These are phyloP conservation scores for Thraustotheca clavata DNA, from an alignment of 352 stramenopile genomes.

Conservation along the genomic window DNA sequence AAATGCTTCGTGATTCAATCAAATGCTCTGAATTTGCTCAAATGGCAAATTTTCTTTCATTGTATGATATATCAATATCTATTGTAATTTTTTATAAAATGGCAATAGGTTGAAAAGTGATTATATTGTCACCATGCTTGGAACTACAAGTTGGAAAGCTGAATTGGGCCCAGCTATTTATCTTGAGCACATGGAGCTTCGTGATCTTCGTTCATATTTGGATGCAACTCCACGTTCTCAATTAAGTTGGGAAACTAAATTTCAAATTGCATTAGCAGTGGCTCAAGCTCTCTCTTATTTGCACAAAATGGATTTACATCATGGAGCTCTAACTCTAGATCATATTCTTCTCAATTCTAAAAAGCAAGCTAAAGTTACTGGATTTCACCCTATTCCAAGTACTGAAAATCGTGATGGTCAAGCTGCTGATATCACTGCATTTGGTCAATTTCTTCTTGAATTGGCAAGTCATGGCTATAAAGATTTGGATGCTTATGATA, in stretches of 20 bases:
- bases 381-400: neutral
- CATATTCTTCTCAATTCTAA: neutral
- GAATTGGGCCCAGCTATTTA: neutral
- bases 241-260: neutral
- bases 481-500: neutral
- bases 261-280: neutral
- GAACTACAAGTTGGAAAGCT: neutral
- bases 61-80: neutral
- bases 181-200: neutral
- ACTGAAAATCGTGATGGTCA: neutral
- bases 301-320: neutral
- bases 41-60: neutral
- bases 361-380: neutral
- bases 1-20: neutral
- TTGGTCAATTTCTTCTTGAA: neutral
- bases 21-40: neutral
- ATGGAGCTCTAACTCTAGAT: neutral
- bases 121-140: neutral
- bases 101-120: neutral
- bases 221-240: neutral
- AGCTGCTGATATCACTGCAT: neutral
- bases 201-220: neutral
- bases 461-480: neutral
- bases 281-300: neutral
- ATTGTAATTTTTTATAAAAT: neutral